phyloP scores from a whole-genome alignment of 352 stramenopile species.

The Peronospora belbahrii region DNA sequence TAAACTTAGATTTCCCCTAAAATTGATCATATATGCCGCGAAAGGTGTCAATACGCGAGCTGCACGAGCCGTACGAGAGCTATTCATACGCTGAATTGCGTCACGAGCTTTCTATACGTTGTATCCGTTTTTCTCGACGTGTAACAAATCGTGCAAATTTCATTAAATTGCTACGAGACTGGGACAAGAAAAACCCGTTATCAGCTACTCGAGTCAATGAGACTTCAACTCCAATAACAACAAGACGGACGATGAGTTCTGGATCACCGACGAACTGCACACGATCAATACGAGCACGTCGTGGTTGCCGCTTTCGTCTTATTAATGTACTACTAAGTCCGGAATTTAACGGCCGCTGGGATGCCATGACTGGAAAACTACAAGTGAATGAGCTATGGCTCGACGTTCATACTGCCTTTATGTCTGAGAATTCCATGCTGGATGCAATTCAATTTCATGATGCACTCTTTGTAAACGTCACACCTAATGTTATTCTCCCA shows the following conservation, averaged over 20 bases:
- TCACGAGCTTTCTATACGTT: conserved; percentile 25
- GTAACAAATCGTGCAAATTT: conserved; percentile 22
- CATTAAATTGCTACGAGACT: conserved; percentile 27
- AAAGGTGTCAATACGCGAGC: conserved; percentile 7
- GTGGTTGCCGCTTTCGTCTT: conserved; percentile 58
- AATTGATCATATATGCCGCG: conserved; percentile 10
- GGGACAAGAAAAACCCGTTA: conserved; percentile 21
- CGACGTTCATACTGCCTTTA: conserved; percentile 51
- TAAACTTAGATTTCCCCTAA: conserved; percentile 4
- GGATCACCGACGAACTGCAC: not conserved
- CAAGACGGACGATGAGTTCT: not conserved
- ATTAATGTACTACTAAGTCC: conserved; percentile 62
- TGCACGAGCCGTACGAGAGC: conserved; percentile 41
- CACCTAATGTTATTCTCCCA: conserved; percentile 33
- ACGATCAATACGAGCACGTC: conserved; percentile 23
- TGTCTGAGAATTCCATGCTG: conserved; percentile 36
- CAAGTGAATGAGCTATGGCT: conserved; percentile 47
- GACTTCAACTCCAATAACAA: not conserved
- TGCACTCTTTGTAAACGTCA: conserved; percentile 47
- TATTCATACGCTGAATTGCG: conserved; percentile 28
- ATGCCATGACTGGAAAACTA: conserved; percentile 32
- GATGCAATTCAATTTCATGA: conserved; percentile 58
- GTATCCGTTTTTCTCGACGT: conserved; percentile 14
- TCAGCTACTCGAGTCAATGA: not conserved
- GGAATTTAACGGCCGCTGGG: conserved; percentile 45